These are phyloP conservation scores for Pistacia atlantica DNA, from an alignment of 345 rosid genomes.

Conservation along the genomic window DNA sequence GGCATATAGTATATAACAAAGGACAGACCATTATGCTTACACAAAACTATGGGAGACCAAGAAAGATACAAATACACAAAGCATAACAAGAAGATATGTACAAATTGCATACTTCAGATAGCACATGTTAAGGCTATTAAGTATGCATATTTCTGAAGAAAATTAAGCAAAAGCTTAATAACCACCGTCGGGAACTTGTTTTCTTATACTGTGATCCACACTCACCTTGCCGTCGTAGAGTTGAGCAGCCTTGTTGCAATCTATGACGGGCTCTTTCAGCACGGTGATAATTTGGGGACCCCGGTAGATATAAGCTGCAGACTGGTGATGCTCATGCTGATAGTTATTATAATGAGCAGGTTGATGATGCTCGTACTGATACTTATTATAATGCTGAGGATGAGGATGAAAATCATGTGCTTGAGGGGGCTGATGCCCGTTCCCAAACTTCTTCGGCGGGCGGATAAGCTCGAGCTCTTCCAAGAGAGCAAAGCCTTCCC, in stretches of 20 bases:
- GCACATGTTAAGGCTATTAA: neutral
- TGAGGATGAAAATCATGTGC: neutral
- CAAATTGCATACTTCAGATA: neutral
- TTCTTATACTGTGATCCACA: neutral
- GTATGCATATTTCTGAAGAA: neutral
- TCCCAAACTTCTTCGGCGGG: neutral
- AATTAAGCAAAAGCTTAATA: neutral
- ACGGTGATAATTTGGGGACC: neutral
- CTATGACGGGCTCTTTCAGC: neutral
- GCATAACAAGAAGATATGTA: too few species aligned
- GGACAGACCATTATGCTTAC: neutral
- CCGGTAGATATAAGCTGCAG: neutral
- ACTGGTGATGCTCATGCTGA: too few species aligned
- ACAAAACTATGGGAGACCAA: too few species aligned
- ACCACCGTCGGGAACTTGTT: neutral
- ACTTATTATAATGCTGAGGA: neutral
- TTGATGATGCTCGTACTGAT: neutral
- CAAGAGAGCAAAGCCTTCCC: neutral
- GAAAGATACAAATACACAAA: too few species aligned
- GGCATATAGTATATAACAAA: neutral
- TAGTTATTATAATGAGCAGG: neutral
- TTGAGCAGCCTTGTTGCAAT: conserved; percentile 7
- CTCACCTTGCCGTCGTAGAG: neutral
- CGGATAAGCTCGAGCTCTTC: neutral
- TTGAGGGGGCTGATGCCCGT: neutral